Evolutionary conservation across 306 rosid species (phyloP).

Genomic region (Begonia peltatifolia): DNA sequence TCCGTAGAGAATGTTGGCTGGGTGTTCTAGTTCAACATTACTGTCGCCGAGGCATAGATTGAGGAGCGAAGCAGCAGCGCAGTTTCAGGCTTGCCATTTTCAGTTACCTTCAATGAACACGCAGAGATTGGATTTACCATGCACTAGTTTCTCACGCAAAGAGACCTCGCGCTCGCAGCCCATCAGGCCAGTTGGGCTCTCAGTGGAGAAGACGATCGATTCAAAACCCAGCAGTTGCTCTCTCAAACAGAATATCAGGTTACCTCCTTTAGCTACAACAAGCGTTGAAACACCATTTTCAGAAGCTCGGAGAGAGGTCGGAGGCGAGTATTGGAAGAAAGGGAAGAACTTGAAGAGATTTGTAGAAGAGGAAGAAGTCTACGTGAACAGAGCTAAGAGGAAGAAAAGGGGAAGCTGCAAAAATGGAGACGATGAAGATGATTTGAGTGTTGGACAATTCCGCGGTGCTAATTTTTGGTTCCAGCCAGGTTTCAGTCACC

Average conservation of each 20-base stretch:
- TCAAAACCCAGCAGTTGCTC: conserved; percentile 39
- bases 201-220: conserved; percentile 46
- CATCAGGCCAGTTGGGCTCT: conserved; percentile 51
- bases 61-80: conserved; percentile 81
- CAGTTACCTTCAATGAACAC: conserved; percentile 91
- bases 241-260: conserved; percentile 66
- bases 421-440: conserved; percentile 14
- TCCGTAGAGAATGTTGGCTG: conserved; percentile 93
- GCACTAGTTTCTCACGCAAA: conserved; percentile 50
- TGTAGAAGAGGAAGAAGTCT: conserved; percentile 35
- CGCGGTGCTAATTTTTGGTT: conserved; percentile 54
- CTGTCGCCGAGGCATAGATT: conserved; percentile 97
- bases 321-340: conserved; percentile 46
- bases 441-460: conserved; percentile 36
- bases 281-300: conserved; percentile 5
- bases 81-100: conserved; percentile 87
- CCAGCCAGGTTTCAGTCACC: conserved; percentile 22
- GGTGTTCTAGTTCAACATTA: conserved; percentile 98
- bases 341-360: conserved; percentile 63
- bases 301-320: conserved; percentile 25
- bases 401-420: conserved; percentile 32
- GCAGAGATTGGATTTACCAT: conserved; percentile 86
- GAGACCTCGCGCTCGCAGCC: conserved; percentile 56
- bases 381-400: conserved; percentile 53
- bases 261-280: conserved; percentile 57